A percentile compares a stretch with the other conserved stretches of the same genome.
Evolutionary conservation across 495 filamentous ascomycete species (phyloP).

Genomic region (Aspergillus baeticus): DNA sequence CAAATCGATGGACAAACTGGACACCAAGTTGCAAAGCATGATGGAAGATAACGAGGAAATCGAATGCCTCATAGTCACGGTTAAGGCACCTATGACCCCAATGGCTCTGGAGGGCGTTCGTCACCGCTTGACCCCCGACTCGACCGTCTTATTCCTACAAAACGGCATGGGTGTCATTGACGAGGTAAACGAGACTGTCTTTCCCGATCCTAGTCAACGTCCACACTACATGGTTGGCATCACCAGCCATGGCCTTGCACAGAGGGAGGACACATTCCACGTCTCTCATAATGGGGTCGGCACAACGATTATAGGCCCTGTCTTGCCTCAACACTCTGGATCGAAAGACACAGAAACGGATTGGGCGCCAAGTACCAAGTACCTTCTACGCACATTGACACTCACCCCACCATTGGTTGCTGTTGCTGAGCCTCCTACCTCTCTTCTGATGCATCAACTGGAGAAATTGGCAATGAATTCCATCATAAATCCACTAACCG

Average conservation of each 20-base stretch:
- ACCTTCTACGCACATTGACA: conserved; percentile 50
- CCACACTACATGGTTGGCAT: conserved; percentile 78
- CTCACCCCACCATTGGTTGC: conserved; percentile 49
- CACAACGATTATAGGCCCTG: conserved; percentile 58
- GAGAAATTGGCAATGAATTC: conserved; percentile 79
- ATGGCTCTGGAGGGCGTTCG: conserved; percentile 55
- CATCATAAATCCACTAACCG: conserved; percentile 80
- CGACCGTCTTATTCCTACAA: conserved; percentile 78
- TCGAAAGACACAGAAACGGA: conserved; percentile 21
- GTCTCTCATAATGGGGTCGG: conserved; percentile 64
- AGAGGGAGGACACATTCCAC: conserved; percentile 52
- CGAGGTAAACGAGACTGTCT: conserved; percentile 64
- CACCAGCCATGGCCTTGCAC: conserved; percentile 62
- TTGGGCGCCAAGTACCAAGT: conserved; percentile 46
- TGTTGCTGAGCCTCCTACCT: conserved; percentile 42
- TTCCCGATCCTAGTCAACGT: conserved; percentile 58
- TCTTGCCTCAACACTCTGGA: conserved; percentile 31
- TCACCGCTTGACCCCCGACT: conserved; percentile 65
- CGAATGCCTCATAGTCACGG: conserved; percentile 73
- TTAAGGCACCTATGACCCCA: conserved; percentile 56
- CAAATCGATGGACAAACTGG: conserved; percentile 6
- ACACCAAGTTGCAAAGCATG: conserved; percentile 14
- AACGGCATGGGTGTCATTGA: conserved; percentile 83
- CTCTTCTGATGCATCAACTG: conserved; percentile 58
- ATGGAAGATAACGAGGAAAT: conserved; percentile 51